Percentiles rank a stretch among this genome's conserved stretches.
Conservation (phyloP, 345 rosid genomes). For the Rhodamnia argentea region DNA sequence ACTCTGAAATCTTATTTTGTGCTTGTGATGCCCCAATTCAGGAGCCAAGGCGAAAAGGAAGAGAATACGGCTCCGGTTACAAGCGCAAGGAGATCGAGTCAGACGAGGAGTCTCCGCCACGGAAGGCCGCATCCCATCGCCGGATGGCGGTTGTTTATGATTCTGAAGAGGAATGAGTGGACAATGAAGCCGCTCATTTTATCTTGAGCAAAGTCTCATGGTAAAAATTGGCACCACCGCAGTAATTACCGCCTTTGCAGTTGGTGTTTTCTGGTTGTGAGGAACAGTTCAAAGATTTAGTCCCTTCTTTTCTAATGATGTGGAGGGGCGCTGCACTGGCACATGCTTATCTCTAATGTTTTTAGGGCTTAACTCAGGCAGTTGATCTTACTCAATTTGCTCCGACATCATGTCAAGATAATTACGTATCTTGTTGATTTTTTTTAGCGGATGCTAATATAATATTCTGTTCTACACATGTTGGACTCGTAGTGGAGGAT, state of each 20-base stretch:
- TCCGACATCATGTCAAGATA: background rate
- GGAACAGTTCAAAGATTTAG: background rate
- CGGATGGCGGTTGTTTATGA: slow-evolving; percentile 84
- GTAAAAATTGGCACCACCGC: background rate
- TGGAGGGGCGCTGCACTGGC: background rate
- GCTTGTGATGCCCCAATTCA: slow-evolving; percentile 1
- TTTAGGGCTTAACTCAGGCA: background rate
- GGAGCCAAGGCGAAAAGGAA: slow-evolving; percentile 52
- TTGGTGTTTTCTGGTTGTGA: background rate
- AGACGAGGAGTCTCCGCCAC: slow-evolving; percentile 81
- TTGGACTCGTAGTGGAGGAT: background rate
- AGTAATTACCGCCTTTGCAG: background rate
- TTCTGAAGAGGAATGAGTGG: slow-evolving; percentile 66
- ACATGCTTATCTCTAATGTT: background rate
- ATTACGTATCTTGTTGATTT: background rate
- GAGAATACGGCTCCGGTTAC: slow-evolving; percentile 39
- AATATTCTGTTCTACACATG: background rate
- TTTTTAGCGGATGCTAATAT: background rate
- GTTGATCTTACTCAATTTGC: background rate
- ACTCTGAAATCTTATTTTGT: background rate
- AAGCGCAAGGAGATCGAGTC: slow-evolving; percentile 82
- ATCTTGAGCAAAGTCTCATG: no score
- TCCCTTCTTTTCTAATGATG: background rate
- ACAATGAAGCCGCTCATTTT: background rate
- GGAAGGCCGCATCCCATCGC: slow-evolving; percentile 63